phyloP scores from a whole-genome alignment of 2,329 filamentous ascomycete species.

The Falciphora oryzae region DNA sequence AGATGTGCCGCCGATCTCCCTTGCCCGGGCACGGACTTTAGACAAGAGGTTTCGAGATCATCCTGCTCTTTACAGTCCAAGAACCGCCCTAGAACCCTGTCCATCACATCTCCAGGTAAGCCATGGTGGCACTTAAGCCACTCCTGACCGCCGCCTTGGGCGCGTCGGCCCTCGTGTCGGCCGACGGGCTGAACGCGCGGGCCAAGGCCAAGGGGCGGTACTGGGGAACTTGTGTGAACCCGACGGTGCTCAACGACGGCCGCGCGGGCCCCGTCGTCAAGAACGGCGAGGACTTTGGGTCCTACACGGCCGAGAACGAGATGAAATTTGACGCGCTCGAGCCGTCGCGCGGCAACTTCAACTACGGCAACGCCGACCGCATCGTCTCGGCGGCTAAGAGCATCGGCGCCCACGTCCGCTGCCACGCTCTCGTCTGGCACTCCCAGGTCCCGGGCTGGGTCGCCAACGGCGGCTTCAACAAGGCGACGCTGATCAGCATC shows the following conservation, averaged over 20 bases:
- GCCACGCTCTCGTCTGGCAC: conserved; percentile 45
- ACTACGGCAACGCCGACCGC: conserved; percentile 43
- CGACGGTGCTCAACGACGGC: conserved; percentile 42
- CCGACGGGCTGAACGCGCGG: conserved; percentile 12
- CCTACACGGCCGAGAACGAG: conserved; percentile 51
- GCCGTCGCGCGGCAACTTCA: conserved; percentile 44
- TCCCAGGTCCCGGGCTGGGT: conserved; percentile 43
- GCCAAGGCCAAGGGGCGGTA: conserved; percentile 31
- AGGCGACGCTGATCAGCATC: conserved; percentile 41
- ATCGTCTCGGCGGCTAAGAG: conserved; percentile 27
- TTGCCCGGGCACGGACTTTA: not conserved
- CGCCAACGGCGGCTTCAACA: conserved; percentile 38
- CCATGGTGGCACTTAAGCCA: not conserved
- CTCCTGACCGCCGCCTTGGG: not conserved
- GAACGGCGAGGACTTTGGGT: conserved; percentile 47
- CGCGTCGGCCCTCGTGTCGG: conserved; percentile 3
- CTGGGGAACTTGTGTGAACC: conserved; percentile 59
- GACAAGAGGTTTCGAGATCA: not conserved
- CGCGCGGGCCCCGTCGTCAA: conserved; percentile 42
- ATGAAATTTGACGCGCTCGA: conserved; percentile 51
- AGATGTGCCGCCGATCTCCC: not conserved
- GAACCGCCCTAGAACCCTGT: not conserved
- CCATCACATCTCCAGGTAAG: too few relatives aligned
- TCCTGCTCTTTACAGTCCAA: not conserved
- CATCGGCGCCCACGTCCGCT: conserved; percentile 39